A percentile compares a stretch with the other conserved stretches of the same genome.
These are phyloP conservation scores for Piloderma croceum DNA, from an alignment of 768 basidiomycete genomes.

Conservation along the genomic window DNA sequence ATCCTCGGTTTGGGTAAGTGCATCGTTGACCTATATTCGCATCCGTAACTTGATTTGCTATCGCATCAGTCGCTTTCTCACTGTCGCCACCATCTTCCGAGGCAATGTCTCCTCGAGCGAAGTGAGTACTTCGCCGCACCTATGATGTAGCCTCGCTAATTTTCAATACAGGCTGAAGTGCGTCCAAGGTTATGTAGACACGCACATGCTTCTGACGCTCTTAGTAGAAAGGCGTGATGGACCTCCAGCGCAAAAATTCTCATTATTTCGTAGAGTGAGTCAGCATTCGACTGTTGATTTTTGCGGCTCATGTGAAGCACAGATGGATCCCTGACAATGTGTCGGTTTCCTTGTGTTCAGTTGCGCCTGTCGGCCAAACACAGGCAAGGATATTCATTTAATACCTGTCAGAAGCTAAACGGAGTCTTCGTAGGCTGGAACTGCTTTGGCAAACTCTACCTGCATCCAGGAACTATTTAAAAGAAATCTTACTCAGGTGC, in stretches of 20 bases:
- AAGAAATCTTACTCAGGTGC: constrained; percentile 58
- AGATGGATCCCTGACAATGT: constrained; percentile 93
- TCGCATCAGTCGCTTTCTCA: constrained; percentile 66
- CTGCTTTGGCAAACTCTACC: constrained; percentile 73
- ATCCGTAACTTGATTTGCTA: not conserved
- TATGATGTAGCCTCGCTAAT: no score
- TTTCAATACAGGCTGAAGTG: constrained; percentile 46
- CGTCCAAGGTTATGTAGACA: constrained; percentile 16
- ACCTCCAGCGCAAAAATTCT: constrained; percentile 74
- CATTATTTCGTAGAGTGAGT: constrained; percentile 74
- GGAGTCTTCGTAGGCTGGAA: constrained; percentile 46
- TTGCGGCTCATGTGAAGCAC: constrained; percentile 6
- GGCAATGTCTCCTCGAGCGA: constrained; percentile 78
- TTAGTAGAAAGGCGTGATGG: constrained; percentile 57
- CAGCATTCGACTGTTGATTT: not conserved
- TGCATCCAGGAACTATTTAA: constrained; percentile 84
- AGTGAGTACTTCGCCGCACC: constrained; percentile 48
- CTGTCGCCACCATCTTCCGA: constrained; percentile 83
- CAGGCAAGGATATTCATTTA: constrained; percentile 38
- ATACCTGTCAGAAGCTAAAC: constrained; percentile 7
- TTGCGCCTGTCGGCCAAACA: constrained; percentile 76
- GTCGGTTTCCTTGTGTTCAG: constrained; percentile 75
- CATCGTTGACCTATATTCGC: not conserved
- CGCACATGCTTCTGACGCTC: constrained; percentile 6
- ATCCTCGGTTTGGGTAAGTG: constrained; percentile 69